These are phyloP conservation scores for Aschersonia sp. DNA, from an alignment of 2,329 filamentous ascomycete genomes.

Conservation along the genomic window DNA sequence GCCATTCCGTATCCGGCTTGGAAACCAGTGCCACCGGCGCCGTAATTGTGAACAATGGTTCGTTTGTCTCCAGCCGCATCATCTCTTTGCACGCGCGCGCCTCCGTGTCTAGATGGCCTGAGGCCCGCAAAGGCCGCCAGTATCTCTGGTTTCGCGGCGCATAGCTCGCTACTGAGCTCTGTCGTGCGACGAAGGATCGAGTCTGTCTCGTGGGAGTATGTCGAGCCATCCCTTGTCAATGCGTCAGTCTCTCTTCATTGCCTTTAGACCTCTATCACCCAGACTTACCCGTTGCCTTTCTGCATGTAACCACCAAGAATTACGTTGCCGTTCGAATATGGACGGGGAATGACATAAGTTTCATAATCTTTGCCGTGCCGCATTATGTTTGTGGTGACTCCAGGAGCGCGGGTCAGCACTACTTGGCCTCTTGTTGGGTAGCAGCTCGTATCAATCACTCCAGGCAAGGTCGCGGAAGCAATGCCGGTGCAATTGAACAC, in stretches of 20 bases:
- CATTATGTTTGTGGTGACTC: constrained; percentile 21
- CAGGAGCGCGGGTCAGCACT: constrained; percentile 18
- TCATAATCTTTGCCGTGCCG: constrained; percentile 22
- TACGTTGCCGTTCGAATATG: constrained; percentile 18
- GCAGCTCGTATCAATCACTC: constrained; percentile 21
- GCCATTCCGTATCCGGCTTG: constrained; percentile 28
- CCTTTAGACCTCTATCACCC: not conserved
- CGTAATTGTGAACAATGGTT: constrained; percentile 25
- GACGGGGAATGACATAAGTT: constrained; percentile 24
- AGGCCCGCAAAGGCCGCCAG: constrained; percentile 18
- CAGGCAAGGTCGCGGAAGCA: constrained; percentile 16
- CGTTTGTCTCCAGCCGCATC: constrained; percentile 9
- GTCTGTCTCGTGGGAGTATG: constrained; percentile 20
- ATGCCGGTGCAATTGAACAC: constrained; percentile 22
- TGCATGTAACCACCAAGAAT: constrained; percentile 25
- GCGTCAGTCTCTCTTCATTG: not conserved
- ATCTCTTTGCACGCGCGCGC: constrained; percentile 28
- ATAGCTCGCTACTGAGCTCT: constrained; percentile 16
- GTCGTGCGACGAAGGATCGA: constrained; percentile 21
- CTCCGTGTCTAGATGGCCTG: constrained; percentile 23
- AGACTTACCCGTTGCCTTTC: constrained; percentile 15
- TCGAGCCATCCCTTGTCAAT: constrained; percentile 14
- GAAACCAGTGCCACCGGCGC: constrained; percentile 28
- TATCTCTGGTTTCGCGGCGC: constrained; percentile 11
- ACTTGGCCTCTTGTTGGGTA: constrained; percentile 26